A percentile compares a stretch with the other conserved stretches of the same genome.
phyloP scores from a whole-genome alignment of 805 yeast genomes.

The Schizosaccharomyces japonicus region DNA sequence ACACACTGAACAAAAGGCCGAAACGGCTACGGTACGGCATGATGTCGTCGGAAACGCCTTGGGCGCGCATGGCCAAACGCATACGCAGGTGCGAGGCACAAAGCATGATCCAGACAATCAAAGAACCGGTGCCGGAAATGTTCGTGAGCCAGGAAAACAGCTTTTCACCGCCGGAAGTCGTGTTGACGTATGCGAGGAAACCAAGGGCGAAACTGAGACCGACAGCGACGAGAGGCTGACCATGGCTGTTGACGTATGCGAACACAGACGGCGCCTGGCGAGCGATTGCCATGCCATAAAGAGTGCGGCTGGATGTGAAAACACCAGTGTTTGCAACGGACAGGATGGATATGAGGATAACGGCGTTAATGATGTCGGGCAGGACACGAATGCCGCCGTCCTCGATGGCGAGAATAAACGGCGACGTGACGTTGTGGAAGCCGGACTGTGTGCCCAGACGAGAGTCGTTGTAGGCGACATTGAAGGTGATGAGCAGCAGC shows the following conservation, averaged over 20 bases:
- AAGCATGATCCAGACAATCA: not conserved
- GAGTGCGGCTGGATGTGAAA: slow-evolving; percentile 19
- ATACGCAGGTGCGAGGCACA: slow-evolving; percentile 16
- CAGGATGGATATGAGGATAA: slow-evolving; percentile 40
- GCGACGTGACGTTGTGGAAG: slow-evolving; percentile 48
- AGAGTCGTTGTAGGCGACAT: slow-evolving; percentile 36
- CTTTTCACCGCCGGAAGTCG: slow-evolving; percentile 31
- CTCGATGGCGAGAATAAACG: slow-evolving; percentile 52
- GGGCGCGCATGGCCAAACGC: slow-evolving; percentile 33
- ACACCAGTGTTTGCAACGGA: slow-evolving; percentile 27
- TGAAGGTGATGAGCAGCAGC: slow-evolving; percentile 30
- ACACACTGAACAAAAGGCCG: slow-evolving; percentile 22
- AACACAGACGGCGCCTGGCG: slow-evolving; percentile 55
- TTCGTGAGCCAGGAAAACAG: slow-evolving; percentile 55
- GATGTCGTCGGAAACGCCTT: slow-evolving; percentile 41
- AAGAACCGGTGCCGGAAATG: slow-evolving; percentile 21
- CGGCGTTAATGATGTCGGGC: slow-evolving; percentile 52
- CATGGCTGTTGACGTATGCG: slow-evolving; percentile 34
- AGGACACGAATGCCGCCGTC: slow-evolving; percentile 37
- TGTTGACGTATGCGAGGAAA: slow-evolving; percentile 18
- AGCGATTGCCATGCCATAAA: slow-evolving; percentile 44
- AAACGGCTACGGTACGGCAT: slow-evolving; percentile 39
- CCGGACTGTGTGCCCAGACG: slow-evolving; percentile 23
- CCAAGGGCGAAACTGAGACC: slow-evolving; percentile 29
- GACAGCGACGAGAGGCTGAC: slow-evolving; percentile 46